These are phyloP conservation scores for Solidago caesia DNA, from an alignment of 129 eudicot genomes.

Conservation along the genomic window DNA sequence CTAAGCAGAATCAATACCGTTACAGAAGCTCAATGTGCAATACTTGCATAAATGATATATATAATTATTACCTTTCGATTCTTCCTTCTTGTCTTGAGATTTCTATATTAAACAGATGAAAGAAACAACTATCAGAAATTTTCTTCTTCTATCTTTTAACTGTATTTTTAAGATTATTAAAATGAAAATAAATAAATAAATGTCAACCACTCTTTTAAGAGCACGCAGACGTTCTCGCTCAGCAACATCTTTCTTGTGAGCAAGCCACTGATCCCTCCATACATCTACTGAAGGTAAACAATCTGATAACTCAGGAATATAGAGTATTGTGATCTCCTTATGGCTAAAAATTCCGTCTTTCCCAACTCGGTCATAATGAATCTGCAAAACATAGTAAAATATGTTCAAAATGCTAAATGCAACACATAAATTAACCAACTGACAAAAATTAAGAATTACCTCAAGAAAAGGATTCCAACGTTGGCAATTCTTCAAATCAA, in stretches of 20 bases:
- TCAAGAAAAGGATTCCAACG: slow-evolving; percentile 95
- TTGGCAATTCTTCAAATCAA: slow-evolving; percentile 73
- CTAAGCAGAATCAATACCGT: slow-evolving; percentile 24
- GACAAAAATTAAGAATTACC: slow-evolving; percentile 38
- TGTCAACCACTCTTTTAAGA: slow-evolving; percentile 62
- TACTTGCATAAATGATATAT: neutral
- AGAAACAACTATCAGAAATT: slow-evolving; percentile 1
- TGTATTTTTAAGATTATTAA: neutral
- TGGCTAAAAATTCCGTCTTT: slow-evolving; percentile 87
- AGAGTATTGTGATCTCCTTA: slow-evolving; percentile 88
- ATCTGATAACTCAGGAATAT: slow-evolving; percentile 80
- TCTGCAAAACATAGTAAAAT: slow-evolving; percentile 39
- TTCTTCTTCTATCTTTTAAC: neutral
- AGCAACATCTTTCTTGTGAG: slow-evolving; percentile 72
- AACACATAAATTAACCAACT: slow-evolving; percentile 1
- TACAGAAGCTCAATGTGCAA: neutral
- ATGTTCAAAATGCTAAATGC: neutral
- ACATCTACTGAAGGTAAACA: slow-evolving; percentile 83
- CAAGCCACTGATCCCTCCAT: slow-evolving; percentile 95
- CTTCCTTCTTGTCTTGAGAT: slow-evolving; percentile 53
- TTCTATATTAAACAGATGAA: slow-evolving; percentile 35
- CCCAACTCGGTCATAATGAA: slow-evolving; percentile 90
- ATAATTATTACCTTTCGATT: slow-evolving; percentile 52
- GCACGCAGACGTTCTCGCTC: slow-evolving; percentile 54
- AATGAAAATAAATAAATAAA: neutral